Base-by-base conservation (phyloP, 2,329 filamentous ascomycete species). In the Ophiosphaerella herpotricha region DNA sequence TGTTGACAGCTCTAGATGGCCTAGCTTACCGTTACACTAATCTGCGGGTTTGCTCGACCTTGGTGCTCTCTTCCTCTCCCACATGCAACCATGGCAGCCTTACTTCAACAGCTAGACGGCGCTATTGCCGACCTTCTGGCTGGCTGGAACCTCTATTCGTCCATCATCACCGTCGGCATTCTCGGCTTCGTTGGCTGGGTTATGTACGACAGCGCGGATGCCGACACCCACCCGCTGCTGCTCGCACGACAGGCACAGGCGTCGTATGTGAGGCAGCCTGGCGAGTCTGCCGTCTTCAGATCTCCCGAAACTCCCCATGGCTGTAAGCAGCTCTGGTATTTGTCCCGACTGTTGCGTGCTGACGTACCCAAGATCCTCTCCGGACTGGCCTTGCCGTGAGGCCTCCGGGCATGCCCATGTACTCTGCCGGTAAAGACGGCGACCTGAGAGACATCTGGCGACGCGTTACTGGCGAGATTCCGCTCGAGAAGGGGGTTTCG, bases 381-480 rank as follows among this genome's bases (percentile, higher is more conserved):
- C 67, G 68, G 4, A 72, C 70, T 46, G 72, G 72, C 4, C 68
- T 75, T 40, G 90, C 90, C 60, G 89, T 97, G 48, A 93, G 91
- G 76, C 88, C 91, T 46, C 77, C 87, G 0, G 88, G 87, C 37
- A 85, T 88, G 39, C 88, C 90, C 39, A 91, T 91, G 75, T 97
- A 92, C 89, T 82, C 88, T 8, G 79, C 82, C 48, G 93, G 93
- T 41, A 86, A 89, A 48, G 87, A 96, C 72, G 94, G 94, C 38
- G 93, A 99, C 64, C 78, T 99, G 58, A 84, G 93, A 46, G 93
- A 99, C 74, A 80, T 99, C 48, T 99, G 94, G 94, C 85, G 87
- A 56, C 83, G 83, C 66, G 88, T 85, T 36, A 80, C 86, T 8
- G 80, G 79, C 47, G 90, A 90, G 42, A 77, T 82, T 7, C 75